A percentile compares a stretch with the other conserved stretches of the same genome.
phyloP scores from a whole-genome alignment of 2,329 filamentous ascomycete genomes.

The Ophioceras dolichostomum region DNA sequence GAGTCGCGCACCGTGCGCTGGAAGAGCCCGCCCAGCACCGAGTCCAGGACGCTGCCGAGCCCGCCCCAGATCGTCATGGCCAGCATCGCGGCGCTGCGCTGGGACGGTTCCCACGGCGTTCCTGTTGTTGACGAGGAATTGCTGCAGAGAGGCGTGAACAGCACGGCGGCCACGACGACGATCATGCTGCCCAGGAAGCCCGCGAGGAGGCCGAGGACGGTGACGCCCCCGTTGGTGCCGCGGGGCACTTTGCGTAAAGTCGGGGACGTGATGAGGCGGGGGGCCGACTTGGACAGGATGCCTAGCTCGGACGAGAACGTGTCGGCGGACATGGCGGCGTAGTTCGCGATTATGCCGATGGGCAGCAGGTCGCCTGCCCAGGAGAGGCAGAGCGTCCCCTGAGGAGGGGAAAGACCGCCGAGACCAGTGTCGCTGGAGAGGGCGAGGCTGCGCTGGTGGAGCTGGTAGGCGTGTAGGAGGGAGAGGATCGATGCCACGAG shows the following conservation, averaged over 20 bases:
- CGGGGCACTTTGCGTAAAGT: slow-evolving; percentile 67
- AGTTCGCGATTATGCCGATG: slow-evolving; percentile 64
- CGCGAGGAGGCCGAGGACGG: slow-evolving; percentile 57
- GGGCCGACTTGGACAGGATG: slow-evolving; percentile 65
- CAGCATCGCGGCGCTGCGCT: slow-evolving; percentile 34
- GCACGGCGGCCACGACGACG: slow-evolving; percentile 50
- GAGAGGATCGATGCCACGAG: slow-evolving; percentile 57
- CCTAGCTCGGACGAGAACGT: slow-evolving; percentile 94
- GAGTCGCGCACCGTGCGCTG: slow-evolving; percentile 82
- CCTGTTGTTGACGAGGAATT: slow-evolving; percentile 21
- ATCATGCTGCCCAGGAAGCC: slow-evolving; percentile 64
- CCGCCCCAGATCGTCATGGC: slow-evolving; percentile 62
- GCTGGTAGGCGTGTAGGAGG: slow-evolving; percentile 48
- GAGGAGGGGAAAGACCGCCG: slow-evolving; percentile 13
- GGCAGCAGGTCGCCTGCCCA: slow-evolving; percentile 52
- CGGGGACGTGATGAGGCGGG: slow-evolving; percentile 76
- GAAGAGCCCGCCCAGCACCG: slow-evolving; percentile 69
- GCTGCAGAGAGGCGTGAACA: slow-evolving; percentile 58
- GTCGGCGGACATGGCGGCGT: slow-evolving; percentile 83
- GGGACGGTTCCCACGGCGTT: slow-evolving; percentile 34
- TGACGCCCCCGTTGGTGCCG: slow-evolving; percentile 91
- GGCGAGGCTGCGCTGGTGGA: slow-evolving; percentile 31
- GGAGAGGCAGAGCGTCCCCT: slow-evolving; percentile 39
- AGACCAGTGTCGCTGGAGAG: slow-evolving; percentile 21
- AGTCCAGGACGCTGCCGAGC: slow-evolving; percentile 75